phyloP scores from a whole-genome alignment of 164 flowering plant species.

The Cinnamomum chago region DNA sequence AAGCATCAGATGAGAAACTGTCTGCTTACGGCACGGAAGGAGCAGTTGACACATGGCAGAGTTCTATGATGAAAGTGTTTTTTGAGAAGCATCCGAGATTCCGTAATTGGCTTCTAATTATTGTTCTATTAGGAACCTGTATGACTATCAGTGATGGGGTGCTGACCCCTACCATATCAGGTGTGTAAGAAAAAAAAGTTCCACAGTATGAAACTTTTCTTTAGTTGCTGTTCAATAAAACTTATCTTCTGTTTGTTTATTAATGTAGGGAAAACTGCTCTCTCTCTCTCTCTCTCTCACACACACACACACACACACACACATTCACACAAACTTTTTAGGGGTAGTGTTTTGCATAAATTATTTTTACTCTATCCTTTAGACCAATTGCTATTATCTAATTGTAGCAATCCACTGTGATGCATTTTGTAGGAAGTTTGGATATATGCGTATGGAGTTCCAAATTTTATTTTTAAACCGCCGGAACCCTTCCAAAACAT shows the following conservation, averaged over 20 bases:
- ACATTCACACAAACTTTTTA: too few relatives aligned
- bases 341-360: too few relatives aligned
- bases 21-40: slow-evolving; percentile 33
- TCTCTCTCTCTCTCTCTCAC: too few relatives aligned
- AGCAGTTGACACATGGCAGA: slow-evolving; percentile 38
- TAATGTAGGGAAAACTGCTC: too few relatives aligned
- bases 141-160: slow-evolving; percentile 94
- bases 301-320: too few relatives aligned
- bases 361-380: too few relatives aligned
- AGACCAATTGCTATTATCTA: too few relatives aligned
- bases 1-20: slow-evolving; percentile 45
- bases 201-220: background rate
- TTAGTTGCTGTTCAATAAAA: too few relatives aligned
- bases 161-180: slow-evolving; percentile 83
- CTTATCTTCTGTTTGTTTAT: too few relatives aligned
- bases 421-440: background rate
- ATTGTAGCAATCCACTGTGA: too few relatives aligned
- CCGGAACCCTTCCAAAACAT: background rate
- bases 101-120: slow-evolving; percentile 37
- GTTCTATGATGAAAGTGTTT: slow-evolving; percentile 39
- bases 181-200: slow-evolving; percentile 23
- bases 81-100: slow-evolving; percentile 50
- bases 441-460: background rate
- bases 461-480: background rate
- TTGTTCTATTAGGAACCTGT: slow-evolving; percentile 68